Evolutionary conservation across 75 land plant genomes (phyloP), one percentile per base, ranked within the genome.

Genomic region (Larix kaempferi): DNA sequence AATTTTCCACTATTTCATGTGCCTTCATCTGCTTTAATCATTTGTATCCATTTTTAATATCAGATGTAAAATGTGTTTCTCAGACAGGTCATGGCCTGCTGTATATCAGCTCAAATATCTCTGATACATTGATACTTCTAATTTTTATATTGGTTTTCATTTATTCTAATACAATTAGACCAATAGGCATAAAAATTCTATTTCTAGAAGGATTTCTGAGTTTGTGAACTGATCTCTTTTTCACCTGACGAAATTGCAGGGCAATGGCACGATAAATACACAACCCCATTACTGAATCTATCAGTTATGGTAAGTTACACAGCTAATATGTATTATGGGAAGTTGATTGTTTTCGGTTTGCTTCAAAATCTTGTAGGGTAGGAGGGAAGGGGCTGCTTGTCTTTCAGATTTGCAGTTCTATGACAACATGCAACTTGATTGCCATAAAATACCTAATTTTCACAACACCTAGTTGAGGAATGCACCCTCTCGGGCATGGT

Each of bases 261-360:
- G 72, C 37, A 69, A 69, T n/a, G 72, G 72, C 44, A 69, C 0
- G 14, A 69, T 69, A 41, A 69, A 23, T n/a, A 69, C 41, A 19
- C 72, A 69, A 41, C 72, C 72, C 49, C 44, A 69, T 39, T 69
- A 41, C 44, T 39, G 52, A 37, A 69, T 41, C 52, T 37, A 49
- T 69, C 11, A n/a, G 72, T 23, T 19, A 69, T n/a, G 13, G 25
- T 69, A 41, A 69, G 72, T 41, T 19, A 5, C 21, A 69, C 23
- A 69, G 44, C 72, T 41, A 69, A 37, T 69, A 33, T 69, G n/a
- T 69, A 44, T 19, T 69, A 69, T 69, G 72, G 72, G 52, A 65
- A 41, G 72, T 35, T 52, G 8, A n/a, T 41, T 21, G 15, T 37
- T 39, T 14, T 41, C 12, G n/a, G n/a, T 44, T 21, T 19, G n/a